A percentile compares a stretch with the other conserved stretches of the same genome.
These are phyloP conservation scores for Yamadazyma olivae DNA, from an alignment of 805 yeast genomes.

Conservation along the genomic window DNA sequence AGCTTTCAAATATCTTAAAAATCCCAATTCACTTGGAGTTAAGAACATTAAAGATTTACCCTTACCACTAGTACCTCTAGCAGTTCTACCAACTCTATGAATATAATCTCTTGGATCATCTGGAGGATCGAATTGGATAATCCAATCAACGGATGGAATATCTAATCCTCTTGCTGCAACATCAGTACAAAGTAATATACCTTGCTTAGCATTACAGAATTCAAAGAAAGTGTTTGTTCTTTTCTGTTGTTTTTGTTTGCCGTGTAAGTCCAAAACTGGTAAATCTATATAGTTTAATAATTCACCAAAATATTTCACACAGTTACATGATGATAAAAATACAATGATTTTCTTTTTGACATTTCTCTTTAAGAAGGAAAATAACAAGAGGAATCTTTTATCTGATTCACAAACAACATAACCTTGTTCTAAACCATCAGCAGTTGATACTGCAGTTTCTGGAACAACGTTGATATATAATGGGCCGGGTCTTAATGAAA, in stretches of 20 bases:
- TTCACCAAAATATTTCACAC: constrained; percentile 95
- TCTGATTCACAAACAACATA: constrained; percentile 97
- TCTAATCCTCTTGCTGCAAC: constrained; percentile 99
- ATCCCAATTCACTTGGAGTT: constrained; percentile 91
- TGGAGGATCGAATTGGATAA: constrained; percentile 98
- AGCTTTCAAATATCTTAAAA: constrained; percentile 88
- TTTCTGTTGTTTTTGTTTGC: constrained; percentile 98
- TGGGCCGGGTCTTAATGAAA: constrained; percentile 92
- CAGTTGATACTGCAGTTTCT: constrained; percentile 82
- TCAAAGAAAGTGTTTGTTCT: constrained; percentile 98
- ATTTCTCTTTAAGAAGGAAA: constrained; percentile 91
- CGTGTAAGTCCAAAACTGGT: constrained; percentile 95
- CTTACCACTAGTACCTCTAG: constrained; percentile 84
- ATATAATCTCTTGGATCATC: constrained; percentile 99
- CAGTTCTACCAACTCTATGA: constrained; percentile 99
- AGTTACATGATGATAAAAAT: constrained; percentile 92
- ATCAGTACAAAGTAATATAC: constrained; percentile 92
- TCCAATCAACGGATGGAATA: constrained; percentile 99
- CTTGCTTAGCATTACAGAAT: constrained; percentile 95
- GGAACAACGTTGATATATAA: constrained; percentile 89
- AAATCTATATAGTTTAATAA: constrained; percentile 91
- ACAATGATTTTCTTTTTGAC: constrained; percentile 91
- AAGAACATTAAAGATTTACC: constrained; percentile 95
- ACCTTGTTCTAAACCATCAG: constrained; percentile 97
- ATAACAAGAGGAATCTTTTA: constrained; percentile 82